Percentiles rank a stretch among this genome's conserved stretches.
These are phyloP conservation scores for Obelidium mucronatum DNA, from an alignment of 192 early-diverging fungal genomes.

Conservation along the genomic window DNA sequence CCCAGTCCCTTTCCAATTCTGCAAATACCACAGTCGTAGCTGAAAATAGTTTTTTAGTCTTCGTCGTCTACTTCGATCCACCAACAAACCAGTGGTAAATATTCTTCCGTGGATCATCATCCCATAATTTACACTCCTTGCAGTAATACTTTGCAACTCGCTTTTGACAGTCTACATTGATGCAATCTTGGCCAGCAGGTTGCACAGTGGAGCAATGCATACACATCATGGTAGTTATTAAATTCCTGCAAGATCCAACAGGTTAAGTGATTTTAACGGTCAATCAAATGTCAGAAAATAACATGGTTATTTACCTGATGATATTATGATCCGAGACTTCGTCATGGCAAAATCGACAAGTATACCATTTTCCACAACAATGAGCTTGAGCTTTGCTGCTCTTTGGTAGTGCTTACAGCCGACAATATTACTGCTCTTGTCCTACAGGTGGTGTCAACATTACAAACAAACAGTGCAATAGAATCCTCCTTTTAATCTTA, in stretches of 20 bases:
- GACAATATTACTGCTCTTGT: conserved; percentile 56
- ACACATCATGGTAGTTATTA: conserved; percentile 87
- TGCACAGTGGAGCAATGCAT: conserved; percentile 91
- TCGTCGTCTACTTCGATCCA: neutral
- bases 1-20: conserved; percentile 85
- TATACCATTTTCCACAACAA: conserved; percentile 78
- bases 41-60: conserved; percentile 12
- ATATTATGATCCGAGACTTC: conserved; percentile 71
- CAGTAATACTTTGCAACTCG: conserved; percentile 88
- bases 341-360: conserved; percentile 85
- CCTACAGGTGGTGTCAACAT: conserved; percentile 41
- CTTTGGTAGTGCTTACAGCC: conserved; percentile 87
- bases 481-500: conserved; percentile 15
- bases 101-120: conserved; percentile 78
- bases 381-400: conserved; percentile 77
- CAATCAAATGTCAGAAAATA: neutral
- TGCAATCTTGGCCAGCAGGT: conserved; percentile 79
- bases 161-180: conserved; percentile 63
- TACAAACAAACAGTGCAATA: neutral
- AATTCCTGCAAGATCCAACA: conserved; percentile 47
- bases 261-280: neutral
- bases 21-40: conserved; percentile 90
- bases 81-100: conserved; percentile 85
- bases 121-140: conserved; percentile 90
- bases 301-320: conserved; percentile 59